Evolutionary conservation across 805 yeast species (phyloP).

Genomic region (Yamadazyma laniorum): DNA sequence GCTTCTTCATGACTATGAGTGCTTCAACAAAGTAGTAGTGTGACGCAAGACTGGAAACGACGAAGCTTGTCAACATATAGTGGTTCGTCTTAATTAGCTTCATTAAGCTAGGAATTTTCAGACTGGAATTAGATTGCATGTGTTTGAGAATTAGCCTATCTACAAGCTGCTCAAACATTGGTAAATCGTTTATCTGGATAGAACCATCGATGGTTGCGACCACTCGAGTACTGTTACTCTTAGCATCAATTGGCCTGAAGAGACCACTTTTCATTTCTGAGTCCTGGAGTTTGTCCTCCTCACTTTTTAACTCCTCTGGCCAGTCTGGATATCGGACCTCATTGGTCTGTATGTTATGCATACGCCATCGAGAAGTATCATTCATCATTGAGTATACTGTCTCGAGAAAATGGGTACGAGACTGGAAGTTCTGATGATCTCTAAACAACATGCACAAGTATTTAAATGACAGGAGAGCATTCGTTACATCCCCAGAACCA

Average conservation of each 20-base stretch:
- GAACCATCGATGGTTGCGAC: constrained; percentile 30
- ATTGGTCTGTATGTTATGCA: constrained; percentile 21
- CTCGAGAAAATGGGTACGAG: constrained; percentile 11
- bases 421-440: constrained; percentile 19
- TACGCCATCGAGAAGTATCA: constrained; percentile 20
- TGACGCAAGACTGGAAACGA: constrained; percentile 27
- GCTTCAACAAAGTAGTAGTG: constrained; percentile 26
- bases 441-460: constrained; percentile 18
- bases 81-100: constrained; percentile 24
- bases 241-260: constrained; percentile 26
- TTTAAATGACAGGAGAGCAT: constrained; percentile 25
- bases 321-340: constrained; percentile 7
- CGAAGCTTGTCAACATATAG: constrained; percentile 23
- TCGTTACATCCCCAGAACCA: constrained; percentile 17
- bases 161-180: constrained; percentile 26
- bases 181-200: constrained; percentile 29
- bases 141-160: constrained; percentile 14
- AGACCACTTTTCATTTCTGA: constrained; percentile 1
- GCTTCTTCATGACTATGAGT: constrained; percentile 20
- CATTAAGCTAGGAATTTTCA: constrained; percentile 8
- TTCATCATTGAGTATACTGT: constrained; percentile 8
- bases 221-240: constrained; percentile 12
- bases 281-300: constrained; percentile 14
- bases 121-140: constrained; percentile 12
- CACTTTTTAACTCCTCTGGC: constrained; percentile 6